Conservation (phyloP, 2,329 filamentous ascomycete species). For the Claviceps sp. region DNA sequence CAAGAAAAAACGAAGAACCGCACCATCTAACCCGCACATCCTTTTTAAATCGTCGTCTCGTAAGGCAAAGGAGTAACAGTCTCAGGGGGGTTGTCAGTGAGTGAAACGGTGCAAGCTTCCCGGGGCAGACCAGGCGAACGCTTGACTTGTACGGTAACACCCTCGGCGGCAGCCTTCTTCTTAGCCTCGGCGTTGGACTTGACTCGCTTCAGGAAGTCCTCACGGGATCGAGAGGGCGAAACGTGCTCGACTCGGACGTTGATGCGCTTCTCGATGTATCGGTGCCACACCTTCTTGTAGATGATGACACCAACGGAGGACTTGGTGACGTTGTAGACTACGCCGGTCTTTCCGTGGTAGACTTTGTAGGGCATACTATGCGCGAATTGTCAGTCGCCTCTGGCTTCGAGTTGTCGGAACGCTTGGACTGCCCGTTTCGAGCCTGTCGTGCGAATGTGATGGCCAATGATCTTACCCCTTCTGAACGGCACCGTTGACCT, state of each 20-base stretch:
- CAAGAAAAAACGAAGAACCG: slow-evolving; percentile 26
- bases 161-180: slow-evolving; percentile 83
- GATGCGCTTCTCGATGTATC: slow-evolving; percentile 99
- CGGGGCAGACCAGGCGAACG: slow-evolving; percentile 71
- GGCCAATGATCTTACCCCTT: slow-evolving; percentile 61
- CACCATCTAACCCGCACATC: slow-evolving; percentile 7
- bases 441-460: background rate
- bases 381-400: slow-evolving; percentile 20
- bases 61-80: slow-evolving; percentile 85
- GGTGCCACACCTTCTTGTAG: slow-evolving; percentile 99
- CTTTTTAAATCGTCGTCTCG: slow-evolving; percentile 89
- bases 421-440: background rate
- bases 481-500: slow-evolving; percentile 95
- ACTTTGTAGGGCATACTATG: slow-evolving; percentile 95
- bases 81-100: slow-evolving; percentile 76
- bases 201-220: slow-evolving; percentile 92
- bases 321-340: slow-evolving; percentile 99
- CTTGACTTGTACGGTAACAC: slow-evolving; percentile 84
- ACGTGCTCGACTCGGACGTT: slow-evolving; percentile 99
- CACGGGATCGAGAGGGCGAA: slow-evolving; percentile 82
- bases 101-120: slow-evolving; percentile 64
- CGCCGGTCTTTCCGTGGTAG: slow-evolving; percentile 98
- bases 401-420: background rate
- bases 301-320: slow-evolving; percentile 95
- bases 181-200: slow-evolving; percentile 92